Conservation (phyloP, 176 grass and related monocot genomes). For the Rhynchospora tenuis region DNA sequence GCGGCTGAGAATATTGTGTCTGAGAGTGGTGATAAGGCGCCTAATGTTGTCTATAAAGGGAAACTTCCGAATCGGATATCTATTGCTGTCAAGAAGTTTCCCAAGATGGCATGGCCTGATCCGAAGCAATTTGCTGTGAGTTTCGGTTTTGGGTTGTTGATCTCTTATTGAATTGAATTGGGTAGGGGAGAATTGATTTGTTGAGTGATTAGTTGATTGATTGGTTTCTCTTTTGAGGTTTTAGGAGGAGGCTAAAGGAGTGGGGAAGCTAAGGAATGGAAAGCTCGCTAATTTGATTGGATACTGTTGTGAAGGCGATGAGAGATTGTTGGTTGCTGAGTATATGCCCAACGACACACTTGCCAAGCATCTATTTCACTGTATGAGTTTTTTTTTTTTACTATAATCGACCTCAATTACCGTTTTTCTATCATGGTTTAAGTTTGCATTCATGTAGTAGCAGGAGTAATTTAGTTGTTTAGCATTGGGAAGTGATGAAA, state of each 20-base stretch:
- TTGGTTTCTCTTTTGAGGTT: conserved; percentile 10
- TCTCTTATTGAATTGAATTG: not conserved
- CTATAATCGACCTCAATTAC: conserved; percentile 8
- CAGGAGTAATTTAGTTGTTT: not conserved
- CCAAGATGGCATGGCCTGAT: conserved; percentile 84
- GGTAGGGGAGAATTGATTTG: not conserved
- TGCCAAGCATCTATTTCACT: conserved; percentile 98
- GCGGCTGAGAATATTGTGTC: conserved; percentile 68
- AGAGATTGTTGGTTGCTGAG: conserved; percentile 92
- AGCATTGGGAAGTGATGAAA: not conserved
- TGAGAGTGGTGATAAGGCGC: conserved; percentile 89
- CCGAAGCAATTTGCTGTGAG: conserved; percentile 93
- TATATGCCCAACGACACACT: conserved; percentile 99
- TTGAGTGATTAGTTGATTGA: conserved; percentile 9
- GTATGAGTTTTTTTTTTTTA: conserved; percentile 30
- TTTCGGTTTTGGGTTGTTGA: not conserved
- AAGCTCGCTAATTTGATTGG: conserved; percentile 92
- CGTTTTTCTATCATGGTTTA: not conserved
- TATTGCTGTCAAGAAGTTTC: conserved; percentile 98
- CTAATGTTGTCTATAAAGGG: conserved; percentile 90
- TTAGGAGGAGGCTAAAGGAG: conserved; percentile 91
- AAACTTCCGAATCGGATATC: conserved; percentile 43
- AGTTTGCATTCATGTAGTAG: not conserved
- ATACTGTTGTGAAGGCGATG: conserved; percentile 95
- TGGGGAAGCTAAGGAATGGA: conserved; percentile 70